These are phyloP conservation scores for Cynara cardunculus DNA, from an alignment of 129 eudicot genomes.

Conservation along the genomic window DNA sequence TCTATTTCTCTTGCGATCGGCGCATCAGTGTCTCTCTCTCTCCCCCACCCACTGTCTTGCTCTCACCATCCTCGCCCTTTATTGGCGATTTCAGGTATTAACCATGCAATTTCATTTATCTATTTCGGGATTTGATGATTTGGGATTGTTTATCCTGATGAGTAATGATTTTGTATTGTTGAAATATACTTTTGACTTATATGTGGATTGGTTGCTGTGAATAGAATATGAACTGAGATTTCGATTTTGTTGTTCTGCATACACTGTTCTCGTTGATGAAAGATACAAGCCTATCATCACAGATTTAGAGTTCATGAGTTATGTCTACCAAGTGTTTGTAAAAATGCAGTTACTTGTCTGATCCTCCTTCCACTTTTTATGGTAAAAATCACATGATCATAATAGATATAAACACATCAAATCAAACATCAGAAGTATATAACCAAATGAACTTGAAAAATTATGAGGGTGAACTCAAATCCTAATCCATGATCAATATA, in stretches of 20 bases:
- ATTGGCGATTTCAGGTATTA: too few relatives aligned
- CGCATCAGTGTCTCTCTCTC: too few relatives aligned
- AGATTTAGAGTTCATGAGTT: too few relatives aligned
- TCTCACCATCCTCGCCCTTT: too few relatives aligned
- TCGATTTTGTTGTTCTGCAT: background rate
- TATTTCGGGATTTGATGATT: too few relatives aligned
- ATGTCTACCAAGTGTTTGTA: too few relatives aligned
- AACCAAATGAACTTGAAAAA: background rate
- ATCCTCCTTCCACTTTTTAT: background rate
- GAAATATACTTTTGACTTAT: background rate
- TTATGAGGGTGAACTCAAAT: background rate
- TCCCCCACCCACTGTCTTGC: too few relatives aligned
- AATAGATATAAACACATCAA: background rate
- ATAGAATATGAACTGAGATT: background rate
- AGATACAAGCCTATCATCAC: too few relatives aligned
- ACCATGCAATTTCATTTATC: too few relatives aligned
- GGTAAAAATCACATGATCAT: background rate
- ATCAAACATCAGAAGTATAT: background rate
- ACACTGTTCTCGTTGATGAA: background rate
- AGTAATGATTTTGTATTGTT: background rate
- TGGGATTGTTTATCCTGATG: background rate
- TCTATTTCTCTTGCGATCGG: too few relatives aligned
- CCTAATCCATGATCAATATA: background rate
- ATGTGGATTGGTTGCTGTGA: background rate
- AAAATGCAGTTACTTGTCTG: background rate